These are phyloP conservation scores for Plasmodium fragile DNA, from an alignment of 169 alveolate genomes.

Conservation along the genomic window DNA sequence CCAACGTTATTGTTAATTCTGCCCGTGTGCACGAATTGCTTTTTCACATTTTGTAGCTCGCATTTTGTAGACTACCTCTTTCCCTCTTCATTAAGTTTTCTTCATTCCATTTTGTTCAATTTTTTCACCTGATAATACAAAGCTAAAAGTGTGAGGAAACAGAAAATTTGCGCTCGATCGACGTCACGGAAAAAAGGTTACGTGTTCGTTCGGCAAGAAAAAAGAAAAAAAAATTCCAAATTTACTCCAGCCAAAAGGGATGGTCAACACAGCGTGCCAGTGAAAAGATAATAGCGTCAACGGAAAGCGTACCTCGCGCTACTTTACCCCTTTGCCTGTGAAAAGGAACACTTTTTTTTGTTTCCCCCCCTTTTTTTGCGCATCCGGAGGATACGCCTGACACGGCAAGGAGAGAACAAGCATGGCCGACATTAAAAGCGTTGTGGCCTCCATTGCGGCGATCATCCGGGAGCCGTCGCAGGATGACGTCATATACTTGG, in stretches of 20 bases:
- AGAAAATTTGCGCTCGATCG: background rate
- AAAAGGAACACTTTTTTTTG: background rate
- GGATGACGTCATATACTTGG: constrained; percentile 57
- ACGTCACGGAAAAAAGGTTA: background rate
- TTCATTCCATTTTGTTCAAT: background rate
- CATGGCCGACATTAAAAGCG: constrained; percentile 51
- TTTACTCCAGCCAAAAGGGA: background rate
- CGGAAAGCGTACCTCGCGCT: background rate
- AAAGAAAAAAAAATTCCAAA: background rate
- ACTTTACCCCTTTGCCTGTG: background rate
- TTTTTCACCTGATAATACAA: background rate
- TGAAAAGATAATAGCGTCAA: background rate
- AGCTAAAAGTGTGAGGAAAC: background rate
- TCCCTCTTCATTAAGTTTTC: background rate
- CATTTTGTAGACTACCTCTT: background rate
- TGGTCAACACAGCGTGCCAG: background rate
- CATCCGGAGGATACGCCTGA: background rate
- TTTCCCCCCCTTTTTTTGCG: background rate
- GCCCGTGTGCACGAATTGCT: background rate
- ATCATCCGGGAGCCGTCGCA: constrained; percentile 48
- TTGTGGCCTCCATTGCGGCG: constrained; percentile 38
- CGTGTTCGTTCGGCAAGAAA: background rate
- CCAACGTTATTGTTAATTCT: background rate
- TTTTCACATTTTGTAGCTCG: background rate
- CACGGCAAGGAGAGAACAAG: background rate